Evolutionary conservation across 106 monocot species (phyloP), one percentile per base, ranked within the genome.

Genomic region (Dendrobium huoshanense): DNA sequence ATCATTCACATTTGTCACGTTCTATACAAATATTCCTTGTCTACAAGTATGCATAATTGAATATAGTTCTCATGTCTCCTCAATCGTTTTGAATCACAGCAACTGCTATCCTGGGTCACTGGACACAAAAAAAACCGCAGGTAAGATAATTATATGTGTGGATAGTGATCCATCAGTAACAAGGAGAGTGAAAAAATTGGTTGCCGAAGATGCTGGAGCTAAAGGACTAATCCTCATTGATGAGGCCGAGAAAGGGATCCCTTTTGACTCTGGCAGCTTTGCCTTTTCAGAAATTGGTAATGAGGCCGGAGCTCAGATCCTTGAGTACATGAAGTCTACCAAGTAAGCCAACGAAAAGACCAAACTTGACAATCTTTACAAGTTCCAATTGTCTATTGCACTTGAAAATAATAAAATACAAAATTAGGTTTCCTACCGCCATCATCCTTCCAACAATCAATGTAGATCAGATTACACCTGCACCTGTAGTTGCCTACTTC

Each of bases 31-130:
- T 15, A 16, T 0, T 70, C 13, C 2, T 70, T 17, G 15, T 70
- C 37, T 70, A 19, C n/a, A 44, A 74, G 42, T 6, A 44, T 74
- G 43, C 70, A 44, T 19, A 74, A 42, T n/a, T 74, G 43, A 19
- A 18, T 44, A 13, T 42, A 51, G 51, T 51, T 51, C 51, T 51
- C 51, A 51, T 13, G 10, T 51, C 51, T 51, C 51, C 51, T 13
- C 51, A 11, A 51, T 51, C 24, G 55, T 27, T 58, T 44, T 41
- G 44, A 13, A 79, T 77, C 24, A 59, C 88, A 96, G 97, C 83
- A 98, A 98, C 56, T 98, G 97, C 78, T 94, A 98, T 77, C 97
- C 97, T 58, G 94, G 97, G 67, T 98, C 97, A 20, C 51, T 98
- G 58, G 97, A 98, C 64, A 77, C 58, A 3, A 77, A 80, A 19